Evolutionary conservation across 164 flowering plant species (phyloP).

Genomic region (Dillenia suffruticosa): DNA sequence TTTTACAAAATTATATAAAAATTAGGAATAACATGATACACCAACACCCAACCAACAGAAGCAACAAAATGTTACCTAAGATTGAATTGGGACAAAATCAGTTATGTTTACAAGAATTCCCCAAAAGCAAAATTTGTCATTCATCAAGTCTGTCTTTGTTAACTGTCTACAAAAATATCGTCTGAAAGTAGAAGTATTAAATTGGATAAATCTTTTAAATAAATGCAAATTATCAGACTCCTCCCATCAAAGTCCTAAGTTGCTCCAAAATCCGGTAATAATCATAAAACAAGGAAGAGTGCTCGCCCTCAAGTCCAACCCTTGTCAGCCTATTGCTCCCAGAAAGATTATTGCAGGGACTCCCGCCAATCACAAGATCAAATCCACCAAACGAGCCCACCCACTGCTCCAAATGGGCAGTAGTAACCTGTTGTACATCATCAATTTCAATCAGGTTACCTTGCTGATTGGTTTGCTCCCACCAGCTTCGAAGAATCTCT

Average conservation of each 20-base stretch:
- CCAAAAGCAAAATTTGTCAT: too few relatives aligned
- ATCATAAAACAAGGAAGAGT: constrained; percentile 29
- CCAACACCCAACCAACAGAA: too few relatives aligned
- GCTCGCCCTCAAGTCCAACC: constrained; percentile 35
- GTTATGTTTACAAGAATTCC: too few relatives aligned
- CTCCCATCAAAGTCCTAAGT: not conserved
- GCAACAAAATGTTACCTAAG: too few relatives aligned
- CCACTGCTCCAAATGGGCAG: constrained; percentile 15
- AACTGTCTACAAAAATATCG: too few relatives aligned
- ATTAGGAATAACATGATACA: too few relatives aligned
- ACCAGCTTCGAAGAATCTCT: constrained; percentile 24
- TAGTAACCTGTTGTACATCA: constrained; percentile 22
- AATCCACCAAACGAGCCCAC: constrained; percentile 25
- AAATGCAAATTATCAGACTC: too few relatives aligned
- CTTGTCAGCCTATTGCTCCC: constrained; percentile 31
- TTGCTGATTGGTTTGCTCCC: constrained; percentile 33
- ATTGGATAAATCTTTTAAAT: too few relatives aligned
- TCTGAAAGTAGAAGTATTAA: too few relatives aligned
- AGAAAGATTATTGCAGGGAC: constrained; percentile 33
- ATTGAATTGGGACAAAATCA: too few relatives aligned
- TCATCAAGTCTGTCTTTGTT: too few relatives aligned
- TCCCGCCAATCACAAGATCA: constrained; percentile 40
- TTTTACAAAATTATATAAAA: too few relatives aligned
- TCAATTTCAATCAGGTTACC: constrained; percentile 22
- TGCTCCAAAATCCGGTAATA: constrained; percentile 23